phyloP scores from a whole-genome alignment of 192 early-diverging fungal species.

The Dimargaris verticillata region DNA sequence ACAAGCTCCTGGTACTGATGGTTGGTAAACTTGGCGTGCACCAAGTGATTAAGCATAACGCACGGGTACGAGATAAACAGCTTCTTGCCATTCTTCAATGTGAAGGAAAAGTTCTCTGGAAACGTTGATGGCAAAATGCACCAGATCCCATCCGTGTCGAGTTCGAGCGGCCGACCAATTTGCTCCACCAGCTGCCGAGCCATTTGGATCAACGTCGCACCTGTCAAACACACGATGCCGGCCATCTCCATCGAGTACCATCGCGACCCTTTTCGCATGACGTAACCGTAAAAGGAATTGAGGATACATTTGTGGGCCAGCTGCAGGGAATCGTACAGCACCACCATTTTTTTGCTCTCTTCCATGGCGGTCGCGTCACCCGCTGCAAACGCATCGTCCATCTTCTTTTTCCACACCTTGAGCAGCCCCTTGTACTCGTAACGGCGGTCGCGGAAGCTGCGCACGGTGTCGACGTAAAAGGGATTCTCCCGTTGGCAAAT shows the following conservation, averaged over 20 bases:
- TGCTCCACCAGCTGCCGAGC: conserved; percentile 83
- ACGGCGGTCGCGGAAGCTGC: conserved; percentile 88
- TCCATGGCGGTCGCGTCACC: conserved; percentile 55
- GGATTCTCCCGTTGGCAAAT: conserved; percentile 97
- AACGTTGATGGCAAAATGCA: conserved; percentile 85
- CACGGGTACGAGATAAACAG: conserved; percentile 90
- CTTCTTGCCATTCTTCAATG: conserved; percentile 58
- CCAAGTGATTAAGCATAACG: conserved; percentile 94
- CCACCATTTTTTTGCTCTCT: conserved; percentile 79
- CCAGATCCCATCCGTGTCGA: conserved; percentile 99
- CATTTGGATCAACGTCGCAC: conserved; percentile 92
- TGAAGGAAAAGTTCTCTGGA: conserved; percentile 84
- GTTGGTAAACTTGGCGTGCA: conserved; percentile 91
- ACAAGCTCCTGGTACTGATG: conserved; percentile 85
- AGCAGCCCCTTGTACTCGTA: conserved; percentile 93
- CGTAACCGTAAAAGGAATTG: conserved; percentile 96
- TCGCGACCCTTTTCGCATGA: conserved; percentile 94
- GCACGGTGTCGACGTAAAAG: conserved; percentile 95
- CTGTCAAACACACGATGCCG: conserved; percentile 92
- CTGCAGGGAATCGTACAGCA: conserved; percentile 94
- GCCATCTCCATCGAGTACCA: conserved; percentile 99
- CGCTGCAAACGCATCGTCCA: conserved; percentile 44
- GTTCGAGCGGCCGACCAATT: conserved; percentile 82
- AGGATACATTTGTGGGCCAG: conserved; percentile 93
- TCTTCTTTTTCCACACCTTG: conserved; percentile 79